phyloP scores from a whole-genome alignment of 306 rosid genomes.

The Dicorynia guianensis region DNA sequence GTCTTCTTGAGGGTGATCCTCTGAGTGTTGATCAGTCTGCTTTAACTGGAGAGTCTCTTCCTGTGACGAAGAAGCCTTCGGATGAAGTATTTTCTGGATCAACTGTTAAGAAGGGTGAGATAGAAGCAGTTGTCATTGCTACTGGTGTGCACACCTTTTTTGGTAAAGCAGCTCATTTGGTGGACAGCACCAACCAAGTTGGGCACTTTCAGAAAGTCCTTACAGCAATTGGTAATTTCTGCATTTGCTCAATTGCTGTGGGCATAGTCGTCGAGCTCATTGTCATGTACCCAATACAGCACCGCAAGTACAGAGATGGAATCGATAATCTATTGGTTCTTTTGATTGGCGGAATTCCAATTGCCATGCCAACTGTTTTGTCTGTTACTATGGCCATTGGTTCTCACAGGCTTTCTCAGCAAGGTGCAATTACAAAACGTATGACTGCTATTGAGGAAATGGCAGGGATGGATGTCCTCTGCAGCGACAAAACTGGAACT shows the following conservation, averaged over 20 bases:
- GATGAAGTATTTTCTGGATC: slow-evolving; percentile 97
- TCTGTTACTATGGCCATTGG: slow-evolving; percentile 99
- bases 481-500: slow-evolving; percentile 98
- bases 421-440: slow-evolving; percentile 97
- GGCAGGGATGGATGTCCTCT: slow-evolving; percentile 98
- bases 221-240: slow-evolving; percentile 94
- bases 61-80: slow-evolving; percentile 78
- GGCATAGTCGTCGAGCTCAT: slow-evolving; percentile 76
- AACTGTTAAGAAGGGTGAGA: slow-evolving; percentile 93
- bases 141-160: slow-evolving; percentile 98
- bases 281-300: slow-evolving; percentile 94
- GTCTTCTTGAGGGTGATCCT: slow-evolving; percentile 96
- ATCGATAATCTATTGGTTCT: slow-evolving; percentile 92
- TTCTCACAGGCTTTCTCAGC: slow-evolving; percentile 93
- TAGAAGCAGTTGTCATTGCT: slow-evolving; percentile 94
- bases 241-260: slow-evolving; percentile 86
- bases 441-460: slow-evolving; percentile 99
- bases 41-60: slow-evolving; percentile 93
- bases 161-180: slow-evolving; percentile 97
- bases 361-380: slow-evolving; percentile 98
- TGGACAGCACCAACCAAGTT: slow-evolving; percentile 95
- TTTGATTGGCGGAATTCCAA: slow-evolving; percentile 95
- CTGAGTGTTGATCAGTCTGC: slow-evolving; percentile 96
- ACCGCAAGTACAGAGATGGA: slow-evolving; percentile 83
- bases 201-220: slow-evolving; percentile 99